Conservation (phyloP, 176 grass and related monocot species). For the Pharus latifolius region DNA sequence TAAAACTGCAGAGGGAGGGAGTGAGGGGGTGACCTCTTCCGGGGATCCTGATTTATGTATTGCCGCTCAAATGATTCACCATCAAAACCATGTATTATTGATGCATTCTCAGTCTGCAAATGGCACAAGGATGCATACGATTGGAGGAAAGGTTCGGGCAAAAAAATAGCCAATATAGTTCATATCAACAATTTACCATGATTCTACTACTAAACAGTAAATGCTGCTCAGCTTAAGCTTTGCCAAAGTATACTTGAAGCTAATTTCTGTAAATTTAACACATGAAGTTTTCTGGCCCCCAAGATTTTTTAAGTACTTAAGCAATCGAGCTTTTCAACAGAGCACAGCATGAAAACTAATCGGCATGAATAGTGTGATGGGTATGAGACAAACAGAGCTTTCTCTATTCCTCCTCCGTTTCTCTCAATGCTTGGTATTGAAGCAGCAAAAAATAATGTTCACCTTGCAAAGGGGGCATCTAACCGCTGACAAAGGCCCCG, state of each 20-base stretch:
- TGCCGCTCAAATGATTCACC: conserved; percentile 34
- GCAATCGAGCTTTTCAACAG: neutral
- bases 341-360: neutral
- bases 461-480: conserved; percentile 78
- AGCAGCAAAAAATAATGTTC: neutral
- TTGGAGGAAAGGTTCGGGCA: neutral
- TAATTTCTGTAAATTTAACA: neutral
- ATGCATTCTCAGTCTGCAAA: conserved; percentile 34
- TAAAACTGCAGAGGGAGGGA: neutral
- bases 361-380: too few species aligned
- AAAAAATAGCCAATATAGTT: neutral
- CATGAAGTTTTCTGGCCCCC: neutral
- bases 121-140: neutral
- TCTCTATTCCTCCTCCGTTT: neutral
- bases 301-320: neutral
- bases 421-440: neutral
- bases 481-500: conserved; percentile 28
- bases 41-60: conserved; percentile 37
- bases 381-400: neutral
- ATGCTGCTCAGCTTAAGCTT: neutral
- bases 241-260: neutral
- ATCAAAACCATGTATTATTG: conserved; percentile 41
- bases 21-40: conserved; percentile 25
- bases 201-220: neutral
- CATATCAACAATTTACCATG: neutral